phyloP scores from a whole-genome alignment of 768 basidiomycete species.

The Suillus fuscotomentosus region DNA sequence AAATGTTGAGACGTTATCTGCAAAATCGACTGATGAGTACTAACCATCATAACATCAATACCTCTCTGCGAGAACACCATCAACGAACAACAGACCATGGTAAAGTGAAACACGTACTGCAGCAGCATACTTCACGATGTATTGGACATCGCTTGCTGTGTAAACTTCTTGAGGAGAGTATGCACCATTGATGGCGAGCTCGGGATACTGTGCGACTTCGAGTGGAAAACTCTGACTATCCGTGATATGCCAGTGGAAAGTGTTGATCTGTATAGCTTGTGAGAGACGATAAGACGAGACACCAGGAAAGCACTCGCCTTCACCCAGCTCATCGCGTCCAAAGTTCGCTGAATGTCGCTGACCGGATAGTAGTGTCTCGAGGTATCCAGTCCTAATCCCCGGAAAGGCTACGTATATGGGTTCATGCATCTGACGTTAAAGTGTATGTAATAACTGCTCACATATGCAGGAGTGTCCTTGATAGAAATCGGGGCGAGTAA shows the following conservation, averaged over 20 bases:
- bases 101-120: constrained; percentile 42
- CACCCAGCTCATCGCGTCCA: constrained; percentile 76
- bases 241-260: constrained; percentile 48
- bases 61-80: constrained; percentile 43
- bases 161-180: constrained; percentile 37
- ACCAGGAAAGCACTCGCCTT: constrained; percentile 41
- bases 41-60: constrained; percentile 57
- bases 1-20: background rate
- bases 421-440: background rate
- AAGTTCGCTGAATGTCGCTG: constrained; percentile 58
- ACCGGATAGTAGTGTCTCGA: constrained; percentile 43
- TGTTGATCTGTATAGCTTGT: constrained; percentile 37
- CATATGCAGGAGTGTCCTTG: constrained; percentile 47
- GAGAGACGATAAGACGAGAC: background rate
- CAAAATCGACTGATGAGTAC: background rate
- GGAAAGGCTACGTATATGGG: constrained; percentile 25
- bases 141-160: constrained; percentile 44
- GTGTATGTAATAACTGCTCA: constrained; percentile 33
- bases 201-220: constrained; percentile 33
- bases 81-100: background rate
- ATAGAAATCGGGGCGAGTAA: constrained; percentile 40
- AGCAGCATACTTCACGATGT: constrained; percentile 62
- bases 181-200: constrained; percentile 43
- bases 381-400: constrained; percentile 47
- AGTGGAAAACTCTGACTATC: constrained; percentile 55